phyloP scores from a whole-genome alignment of 768 basidiomycete genomes.

The Trametes gibbosa region DNA sequence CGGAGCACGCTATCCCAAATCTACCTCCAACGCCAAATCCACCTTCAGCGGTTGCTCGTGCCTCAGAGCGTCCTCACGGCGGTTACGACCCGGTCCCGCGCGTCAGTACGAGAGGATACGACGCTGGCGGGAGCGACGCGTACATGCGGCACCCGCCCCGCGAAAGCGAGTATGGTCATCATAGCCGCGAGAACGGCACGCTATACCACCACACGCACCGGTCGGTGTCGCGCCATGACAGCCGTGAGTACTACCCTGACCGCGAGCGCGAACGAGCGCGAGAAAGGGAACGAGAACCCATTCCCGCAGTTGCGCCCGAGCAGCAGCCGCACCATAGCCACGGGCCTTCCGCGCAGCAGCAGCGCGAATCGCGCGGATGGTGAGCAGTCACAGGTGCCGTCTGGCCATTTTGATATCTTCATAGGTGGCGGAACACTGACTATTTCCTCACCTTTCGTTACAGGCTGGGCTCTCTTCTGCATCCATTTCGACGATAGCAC shows the following conservation, averaged over 20 bases:
- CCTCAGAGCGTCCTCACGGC: neutral
- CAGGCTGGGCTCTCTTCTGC: slow-evolving; percentile 11
- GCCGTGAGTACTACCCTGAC: neutral
- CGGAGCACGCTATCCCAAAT: no score
- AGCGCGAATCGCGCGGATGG: slow-evolving; percentile 20
- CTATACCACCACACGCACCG: neutral
- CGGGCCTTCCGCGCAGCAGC: neutral
- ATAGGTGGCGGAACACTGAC: neutral
- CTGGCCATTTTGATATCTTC: neutral
- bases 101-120: neutral
- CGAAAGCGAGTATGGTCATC: slow-evolving; percentile 1
- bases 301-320: no score
- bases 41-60: neutral
- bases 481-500: slow-evolving; percentile 9
- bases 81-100: neutral
- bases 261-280: neutral
- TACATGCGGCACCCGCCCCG: neutral
- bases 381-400: slow-evolving; percentile 19
- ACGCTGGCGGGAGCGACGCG: neutral
- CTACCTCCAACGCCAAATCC: neutral
- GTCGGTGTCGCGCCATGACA: neutral
- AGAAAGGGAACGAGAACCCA: neutral
- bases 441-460: neutral
- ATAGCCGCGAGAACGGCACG: neutral
- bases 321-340: neutral